Base-by-base conservation (phyloP, 1,284 basidiomycete genomes). In the Chalciporus sp. region DNA sequence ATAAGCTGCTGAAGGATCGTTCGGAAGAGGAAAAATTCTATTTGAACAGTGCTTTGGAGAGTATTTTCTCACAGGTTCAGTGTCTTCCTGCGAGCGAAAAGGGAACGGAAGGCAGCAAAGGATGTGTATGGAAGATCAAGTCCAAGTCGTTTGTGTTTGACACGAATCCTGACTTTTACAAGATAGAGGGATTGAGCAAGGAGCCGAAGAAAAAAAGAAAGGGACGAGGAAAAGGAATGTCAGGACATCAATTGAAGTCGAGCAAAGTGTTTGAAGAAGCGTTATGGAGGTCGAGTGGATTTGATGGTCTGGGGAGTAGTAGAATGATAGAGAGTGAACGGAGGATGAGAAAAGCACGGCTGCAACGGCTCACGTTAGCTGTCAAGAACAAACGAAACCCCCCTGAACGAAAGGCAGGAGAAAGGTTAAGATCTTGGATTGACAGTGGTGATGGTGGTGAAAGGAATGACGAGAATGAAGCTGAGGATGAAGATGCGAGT, bases 131-230 rank as follows among this genome's bases (percentile, higher is more conserved):
- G 58, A 51, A 5, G 8, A 11, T 43, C 0, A 5, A 20, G 10
- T 2, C 20, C 1, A 7, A 4, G 0, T 11, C 3, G 0, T 39
- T 56, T 16, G 17, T 56, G 0, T 59, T 58, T 6, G 0, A 23
- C 0, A 58, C 45, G 0, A 59, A 58, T 37, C 17, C 48, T 0
- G 31, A 1, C 2, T 59, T 51, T 7, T 59, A 56, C 20, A 59
- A 56, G 11, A 19, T 59, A 0, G 10, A 56, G 7, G 9, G 35
- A 0, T 1, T 51, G 1, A 23, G 48, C 26, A 58, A 50, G 16
- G 51, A 50, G 31, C 11, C 12, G 1, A 54, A 28, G 31, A 4
- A 47, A 10, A 10, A 0, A 2, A 31, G 33, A 12, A 39, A n/a
- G 16, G 9, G 16, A 20, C 4, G 0, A 29, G 27, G 7, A 12